Base-by-base conservation (phyloP, 129 eudicot species). In the Pittosporum tobira region DNA sequence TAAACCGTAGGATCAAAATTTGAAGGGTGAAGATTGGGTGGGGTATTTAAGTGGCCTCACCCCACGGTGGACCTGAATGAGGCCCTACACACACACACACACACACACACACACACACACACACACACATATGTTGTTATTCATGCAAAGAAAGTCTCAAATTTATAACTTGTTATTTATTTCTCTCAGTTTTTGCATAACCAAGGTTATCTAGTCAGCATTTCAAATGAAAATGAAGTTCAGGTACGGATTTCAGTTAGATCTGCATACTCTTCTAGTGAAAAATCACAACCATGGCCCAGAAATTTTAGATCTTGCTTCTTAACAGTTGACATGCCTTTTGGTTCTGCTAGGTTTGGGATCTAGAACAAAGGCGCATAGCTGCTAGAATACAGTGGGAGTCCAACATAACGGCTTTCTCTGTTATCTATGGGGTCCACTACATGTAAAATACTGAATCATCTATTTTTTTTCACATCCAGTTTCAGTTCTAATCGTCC, bases 361-460 rank as follows among this genome's bases (percentile, higher is more conserved):
- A 88, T 79, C 83, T 88, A 31, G 94, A 74, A 57, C 65, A 54
- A 50, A 81, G 94, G 81, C 54, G 63, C 40, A 71, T 88, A 64
- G 73, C 83, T 63, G 62, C 85, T 73, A 76, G 37, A 48, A 62
- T 85, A 65, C 79, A 77, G 48, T 88, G 97, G 97, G 94, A 80
- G 66, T 84, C 97, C 59, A 88, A 75, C 73, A 88, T 88, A 69
- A 88, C 91, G 25, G 83, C 94, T 25, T 88, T 88, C 46, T 76
- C 83, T 50, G 77, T 85, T 28, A 76, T 85, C 59, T 57, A 57
- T 67, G 85, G 88, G 48, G 75, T 90, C 37, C 74, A 77, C 29
- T 88, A 81, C 77, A 84, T 88, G 97, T 88, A 85, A 76, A 68
- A 42, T 49, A 71, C 34, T 22, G 47, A 38, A 59, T 8, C 51